These are phyloP conservation scores for Pyrus pyrifolia DNA, from an alignment of 306 rosid genomes.

Conservation along the genomic window DNA sequence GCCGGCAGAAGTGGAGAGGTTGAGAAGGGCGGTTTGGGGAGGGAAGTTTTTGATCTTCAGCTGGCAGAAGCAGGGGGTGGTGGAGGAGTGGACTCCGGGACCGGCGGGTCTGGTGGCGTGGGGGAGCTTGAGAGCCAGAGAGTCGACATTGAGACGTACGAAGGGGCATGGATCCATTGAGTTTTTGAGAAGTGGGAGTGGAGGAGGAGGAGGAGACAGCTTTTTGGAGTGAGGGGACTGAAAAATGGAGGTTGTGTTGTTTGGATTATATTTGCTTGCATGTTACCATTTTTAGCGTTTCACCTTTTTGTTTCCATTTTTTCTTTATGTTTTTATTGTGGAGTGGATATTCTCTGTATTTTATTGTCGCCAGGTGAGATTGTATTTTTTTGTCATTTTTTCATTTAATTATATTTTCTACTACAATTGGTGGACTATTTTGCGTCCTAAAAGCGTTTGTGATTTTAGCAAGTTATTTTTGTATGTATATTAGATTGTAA, in stretches of 20 bases:
- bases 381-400: not conserved
- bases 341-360: not conserved
- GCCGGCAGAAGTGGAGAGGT: conserved; percentile 32
- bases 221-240: not conserved
- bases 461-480: no score
- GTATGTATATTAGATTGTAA: no score
- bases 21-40: conserved; percentile 57
- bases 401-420: no score
- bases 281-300: conserved; percentile 20
- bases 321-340: not conserved
- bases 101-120: conserved; percentile 38
- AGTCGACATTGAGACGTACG: conserved; percentile 57
- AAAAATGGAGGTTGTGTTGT: conserved; percentile 14
- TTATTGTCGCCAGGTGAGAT: not conserved
- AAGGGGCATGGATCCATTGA: conserved; percentile 85
- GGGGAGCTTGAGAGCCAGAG: conserved; percentile 67
- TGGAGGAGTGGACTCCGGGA: conserved; percentile 67
- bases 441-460: no score
- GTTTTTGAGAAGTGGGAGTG: not conserved
- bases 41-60: conserved; percentile 48
- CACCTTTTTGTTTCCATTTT: not conserved
- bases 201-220: not conserved
- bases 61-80: conserved; percentile 81
- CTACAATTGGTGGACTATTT: no score
- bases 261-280: not conserved